These are phyloP conservation scores for Aspergillus mulundensis DNA, from an alignment of 495 filamentous ascomycete genomes.

Conservation along the genomic window DNA sequence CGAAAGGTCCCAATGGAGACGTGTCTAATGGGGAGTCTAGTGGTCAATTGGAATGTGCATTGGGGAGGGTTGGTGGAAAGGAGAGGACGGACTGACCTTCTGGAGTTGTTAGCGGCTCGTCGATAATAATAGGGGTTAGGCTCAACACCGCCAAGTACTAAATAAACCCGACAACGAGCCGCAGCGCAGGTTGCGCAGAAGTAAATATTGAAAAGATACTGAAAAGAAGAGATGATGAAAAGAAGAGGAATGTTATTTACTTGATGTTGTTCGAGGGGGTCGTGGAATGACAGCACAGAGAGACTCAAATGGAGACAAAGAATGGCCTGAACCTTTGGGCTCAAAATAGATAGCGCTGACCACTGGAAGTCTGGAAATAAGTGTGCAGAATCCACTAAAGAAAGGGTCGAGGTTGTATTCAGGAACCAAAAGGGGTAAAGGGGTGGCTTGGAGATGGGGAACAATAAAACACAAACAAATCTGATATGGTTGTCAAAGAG, in stretches of 20 bases:
- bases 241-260: conserved; percentile 22
- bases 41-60: conserved; percentile 37
- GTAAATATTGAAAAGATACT: neutral
- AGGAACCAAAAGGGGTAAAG: conserved; percentile 13
- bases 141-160: conserved; percentile 24
- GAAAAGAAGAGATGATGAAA: conserved; percentile 18
- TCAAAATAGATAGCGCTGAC: conserved; percentile 8
- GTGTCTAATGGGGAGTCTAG: conserved; percentile 25
- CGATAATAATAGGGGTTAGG: conserved; percentile 18
- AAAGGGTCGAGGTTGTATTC: neutral
- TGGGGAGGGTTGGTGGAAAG: conserved; percentile 23
- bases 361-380: neutral
- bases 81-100: conserved; percentile 23
- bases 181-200: neutral
- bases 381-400: neutral
- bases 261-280: conserved; percentile 1
- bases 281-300: conserved; percentile 14
- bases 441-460: conserved; percentile 9
- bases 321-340: conserved; percentile 3
- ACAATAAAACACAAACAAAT: conserved; percentile 4
- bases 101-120: conserved; percentile 19
- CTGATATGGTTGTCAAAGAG: neutral
- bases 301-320: conserved; percentile 14
- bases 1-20: conserved; percentile 21
- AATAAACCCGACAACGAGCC: conserved; percentile 12